Percentiles rank a stretch among this genome's conserved stretches.
These are phyloP conservation scores for Saccharum spontaneum DNA, from an alignment of 176 grass and related monocot genomes.

Conservation along the genomic window DNA sequence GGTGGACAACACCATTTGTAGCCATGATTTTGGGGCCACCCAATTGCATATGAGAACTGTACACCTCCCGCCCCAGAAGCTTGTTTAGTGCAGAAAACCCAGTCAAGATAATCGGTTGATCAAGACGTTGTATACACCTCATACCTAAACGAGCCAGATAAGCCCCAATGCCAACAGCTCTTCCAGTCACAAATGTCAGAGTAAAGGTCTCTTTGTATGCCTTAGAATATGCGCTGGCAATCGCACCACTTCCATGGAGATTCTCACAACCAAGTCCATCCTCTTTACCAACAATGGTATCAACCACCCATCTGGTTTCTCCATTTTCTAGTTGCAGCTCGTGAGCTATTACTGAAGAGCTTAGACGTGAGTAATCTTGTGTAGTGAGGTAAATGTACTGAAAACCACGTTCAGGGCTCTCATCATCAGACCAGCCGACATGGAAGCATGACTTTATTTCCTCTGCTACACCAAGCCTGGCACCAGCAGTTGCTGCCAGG, in stretches of 20 bases:
- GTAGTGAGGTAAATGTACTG: conserved; percentile 93
- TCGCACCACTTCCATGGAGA: conserved; percentile 93
- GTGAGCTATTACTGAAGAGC: conserved; percentile 86
- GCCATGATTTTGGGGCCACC: conserved; percentile 99
- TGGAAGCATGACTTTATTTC: conserved; percentile 94
- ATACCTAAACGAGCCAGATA: conserved; percentile 97
- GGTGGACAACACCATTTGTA: conserved; percentile 96
- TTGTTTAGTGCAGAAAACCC: conserved; percentile 94
- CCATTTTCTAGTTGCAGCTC: conserved; percentile 86
- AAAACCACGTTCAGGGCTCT: conserved; percentile 87
- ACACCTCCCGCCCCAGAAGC: conserved; percentile 96
- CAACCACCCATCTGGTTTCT: conserved; percentile 90
- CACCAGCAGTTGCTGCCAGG: conserved; percentile 91
- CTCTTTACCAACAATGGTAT: conserved; percentile 90
- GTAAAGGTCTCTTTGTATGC: conserved; percentile 97
- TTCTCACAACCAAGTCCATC: conserved; percentile 96
- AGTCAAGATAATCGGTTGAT: conserved; percentile 95
- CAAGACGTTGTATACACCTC: conserved; percentile 97
- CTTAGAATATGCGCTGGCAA: conserved; percentile 90
- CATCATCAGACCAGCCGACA: conserved; percentile 89
- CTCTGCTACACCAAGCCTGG: conserved; percentile 87
- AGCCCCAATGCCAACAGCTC: conserved; percentile 94
- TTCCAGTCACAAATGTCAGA: conserved; percentile 93
- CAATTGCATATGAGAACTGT: conserved; percentile 98
- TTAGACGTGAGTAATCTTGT: conserved; percentile 70